Evolutionary conservation across 345 rosid species (phyloP).

Genomic region (Raphanus sativus): DNA sequence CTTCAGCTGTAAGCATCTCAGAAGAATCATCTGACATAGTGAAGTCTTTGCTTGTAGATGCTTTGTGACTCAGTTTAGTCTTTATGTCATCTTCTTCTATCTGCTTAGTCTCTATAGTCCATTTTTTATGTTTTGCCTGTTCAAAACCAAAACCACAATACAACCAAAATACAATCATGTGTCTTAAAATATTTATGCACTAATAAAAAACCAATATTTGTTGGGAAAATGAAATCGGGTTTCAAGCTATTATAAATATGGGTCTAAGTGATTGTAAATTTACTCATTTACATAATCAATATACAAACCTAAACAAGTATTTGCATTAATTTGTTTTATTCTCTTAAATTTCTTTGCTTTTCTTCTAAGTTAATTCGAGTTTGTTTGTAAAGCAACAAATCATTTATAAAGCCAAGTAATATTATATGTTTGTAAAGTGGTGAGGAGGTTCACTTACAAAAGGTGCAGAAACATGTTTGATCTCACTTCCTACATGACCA

Average conservation of each 20-base stretch:
- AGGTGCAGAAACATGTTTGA: conserved; percentile 66
- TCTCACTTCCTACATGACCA: conserved; percentile 73
- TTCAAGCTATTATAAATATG: no score
- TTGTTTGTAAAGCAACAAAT: no score
- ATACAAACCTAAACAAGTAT: no score
- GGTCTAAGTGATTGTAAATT: no score
- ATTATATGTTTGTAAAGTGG: background rate
- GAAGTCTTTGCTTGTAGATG: conserved; percentile 34
- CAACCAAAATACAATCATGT: background rate
- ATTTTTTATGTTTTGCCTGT: conserved; percentile 48
- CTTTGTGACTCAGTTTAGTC: conserved; percentile 34
- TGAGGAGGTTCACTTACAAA: conserved; percentile 66
- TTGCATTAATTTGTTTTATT: no score
- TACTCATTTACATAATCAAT: no score
- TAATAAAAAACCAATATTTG: no score
- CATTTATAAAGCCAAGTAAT: background rate
- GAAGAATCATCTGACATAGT: conserved; percentile 34
- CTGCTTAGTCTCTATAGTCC: conserved; percentile 44
- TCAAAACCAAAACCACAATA: conserved; percentile 5
- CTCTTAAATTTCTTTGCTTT: no score
- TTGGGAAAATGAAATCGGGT: no score
- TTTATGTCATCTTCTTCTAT: conserved; percentile 43
- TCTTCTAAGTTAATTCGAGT: no score
- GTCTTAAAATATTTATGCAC: no score
- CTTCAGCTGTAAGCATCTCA: conserved; percentile 42